phyloP scores from a whole-genome alignment of 2,329 filamentous ascomycete genomes.

The Ilyonectria robusta region DNA sequence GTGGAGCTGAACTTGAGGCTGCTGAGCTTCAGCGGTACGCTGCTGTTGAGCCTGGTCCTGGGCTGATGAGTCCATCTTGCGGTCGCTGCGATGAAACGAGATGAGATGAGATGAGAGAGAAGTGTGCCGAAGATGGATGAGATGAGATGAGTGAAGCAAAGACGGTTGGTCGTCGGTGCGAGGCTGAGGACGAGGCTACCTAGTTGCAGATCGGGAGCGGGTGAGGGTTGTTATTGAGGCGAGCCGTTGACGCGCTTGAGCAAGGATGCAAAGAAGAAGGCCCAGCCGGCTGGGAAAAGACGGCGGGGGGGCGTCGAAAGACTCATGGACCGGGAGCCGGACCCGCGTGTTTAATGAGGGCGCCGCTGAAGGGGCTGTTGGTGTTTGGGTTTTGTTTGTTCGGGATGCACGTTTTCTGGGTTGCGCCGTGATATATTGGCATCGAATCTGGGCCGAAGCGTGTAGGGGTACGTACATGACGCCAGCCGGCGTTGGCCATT shows the following conservation, averaged over 20 bases:
- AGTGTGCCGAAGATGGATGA: background rate
- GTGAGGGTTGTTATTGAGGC: conserved; percentile 39
- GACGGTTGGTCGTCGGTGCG: conserved; percentile 26
- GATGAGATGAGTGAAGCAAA: background rate
- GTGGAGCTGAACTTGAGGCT: conserved; percentile 36
- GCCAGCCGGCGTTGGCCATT: background rate
- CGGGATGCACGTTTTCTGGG: background rate
- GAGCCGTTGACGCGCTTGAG: conserved; percentile 31
- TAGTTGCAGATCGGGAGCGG: conserved; percentile 15
- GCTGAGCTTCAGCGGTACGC: conserved; percentile 35
- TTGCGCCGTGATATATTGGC: conserved; percentile 21
- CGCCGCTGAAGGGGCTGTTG: background rate
- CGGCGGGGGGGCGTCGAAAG: conserved; percentile 13
- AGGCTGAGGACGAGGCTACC: conserved; percentile 36
- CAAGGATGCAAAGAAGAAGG: conserved; percentile 28
- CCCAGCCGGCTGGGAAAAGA: conserved; percentile 43
- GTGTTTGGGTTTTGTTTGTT: background rate
- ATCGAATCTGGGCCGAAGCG: conserved; percentile 10
- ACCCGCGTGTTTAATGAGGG: conserved; percentile 9
- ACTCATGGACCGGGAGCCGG: conserved; percentile 30
- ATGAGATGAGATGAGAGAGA: background rate
- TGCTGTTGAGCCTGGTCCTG: conserved; percentile 36
- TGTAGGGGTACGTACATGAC: conserved; percentile 6
- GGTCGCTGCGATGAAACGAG: conserved; percentile 1
- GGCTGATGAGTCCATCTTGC: conserved; percentile 39